Evolutionary conservation across 2,329 filamentous ascomycete species (phyloP), one percentile per base, ranked within the genome.

Genomic region (Exophiala spinifera): DNA sequence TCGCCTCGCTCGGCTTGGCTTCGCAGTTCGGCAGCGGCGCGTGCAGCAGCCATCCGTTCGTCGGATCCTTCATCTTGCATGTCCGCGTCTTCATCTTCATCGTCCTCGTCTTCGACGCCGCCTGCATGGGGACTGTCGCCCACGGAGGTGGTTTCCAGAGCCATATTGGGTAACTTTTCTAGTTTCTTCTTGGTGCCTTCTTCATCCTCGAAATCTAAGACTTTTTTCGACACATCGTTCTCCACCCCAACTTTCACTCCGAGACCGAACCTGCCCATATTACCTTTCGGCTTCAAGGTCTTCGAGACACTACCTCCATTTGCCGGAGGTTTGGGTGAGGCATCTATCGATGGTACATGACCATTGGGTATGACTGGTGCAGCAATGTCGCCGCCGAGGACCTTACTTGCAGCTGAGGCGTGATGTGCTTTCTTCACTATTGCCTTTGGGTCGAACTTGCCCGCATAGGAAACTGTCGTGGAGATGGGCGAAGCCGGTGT

Each of bases 161-260:
- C 82, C 55, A 89, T 83, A 61, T 86, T 86, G 54, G 92, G 91
- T 57, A 99, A 84, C 73, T 91, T 94, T 68, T 90, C 90, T 61
- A 99, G 82, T 75, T 95, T 96, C 69, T 91, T 88, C 67, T 88
- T 85, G 1, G 86, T 87, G 28, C 84, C 86, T 65, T 95, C 89
- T 65, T 96, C 92, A 66, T 96, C 92, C 57, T 88, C 91, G 64
- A 96, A 85, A 63, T 91, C 85, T 19, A 95, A 77, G 57, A 88
- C 90, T 63, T 86, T 86, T 67, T 89, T 90, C 17, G 82, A 77
- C 65, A 88, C 90, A 48, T 89, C 86, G 19, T 70, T 71, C 49
- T 90, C 89, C 46, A 75, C 72, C 48, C 78, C 77, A 39, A 81
- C 75, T 68, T 89, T 94, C 54, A 81, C 79, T 55, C 79, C 80